Conservation (phyloP, 805 yeast genomes). For the Martiniozyma abietophila region DNA sequence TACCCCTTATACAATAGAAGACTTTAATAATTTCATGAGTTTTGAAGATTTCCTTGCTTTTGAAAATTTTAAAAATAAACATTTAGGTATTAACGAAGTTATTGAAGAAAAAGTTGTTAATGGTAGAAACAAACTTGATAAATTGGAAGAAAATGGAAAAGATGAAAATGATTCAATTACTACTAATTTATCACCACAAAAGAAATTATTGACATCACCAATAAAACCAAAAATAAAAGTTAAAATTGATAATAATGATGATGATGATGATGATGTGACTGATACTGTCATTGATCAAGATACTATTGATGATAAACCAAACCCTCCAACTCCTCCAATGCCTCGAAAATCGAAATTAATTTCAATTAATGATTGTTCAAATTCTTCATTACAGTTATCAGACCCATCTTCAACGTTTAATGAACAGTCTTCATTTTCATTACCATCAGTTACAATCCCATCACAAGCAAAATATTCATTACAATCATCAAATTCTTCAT, state of each 20-base stretch:
- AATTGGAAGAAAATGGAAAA: slow-evolving; percentile 8
- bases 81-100: slow-evolving; percentile 7
- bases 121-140: slow-evolving; percentile 1
- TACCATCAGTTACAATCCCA: too few species aligned
- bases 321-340: slow-evolving; percentile 16
- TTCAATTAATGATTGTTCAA: slow-evolving; percentile 4
- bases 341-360: slow-evolving; percentile 12
- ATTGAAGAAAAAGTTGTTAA: slow-evolving; percentile 5
- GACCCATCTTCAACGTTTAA: neutral
- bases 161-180: neutral
- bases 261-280: neutral
- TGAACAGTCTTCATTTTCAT: too few species aligned
- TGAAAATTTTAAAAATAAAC: slow-evolving; percentile 16
- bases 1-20: slow-evolving; percentile 13
- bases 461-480: too few species aligned
- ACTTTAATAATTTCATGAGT: slow-evolving; percentile 18
- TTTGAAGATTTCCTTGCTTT: slow-evolving; percentile 20
- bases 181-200: neutral
- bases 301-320: neutral
- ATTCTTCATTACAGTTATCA: slow-evolving; percentile 4
- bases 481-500: neutral
- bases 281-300: too few species aligned
- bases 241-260: neutral
- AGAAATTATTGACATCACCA: slow-evolving; percentile 1
- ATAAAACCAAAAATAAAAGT: slow-evolving; percentile 1